Conservation (phyloP, 306 rosid species). For the Cucurbita pepo region DNA sequence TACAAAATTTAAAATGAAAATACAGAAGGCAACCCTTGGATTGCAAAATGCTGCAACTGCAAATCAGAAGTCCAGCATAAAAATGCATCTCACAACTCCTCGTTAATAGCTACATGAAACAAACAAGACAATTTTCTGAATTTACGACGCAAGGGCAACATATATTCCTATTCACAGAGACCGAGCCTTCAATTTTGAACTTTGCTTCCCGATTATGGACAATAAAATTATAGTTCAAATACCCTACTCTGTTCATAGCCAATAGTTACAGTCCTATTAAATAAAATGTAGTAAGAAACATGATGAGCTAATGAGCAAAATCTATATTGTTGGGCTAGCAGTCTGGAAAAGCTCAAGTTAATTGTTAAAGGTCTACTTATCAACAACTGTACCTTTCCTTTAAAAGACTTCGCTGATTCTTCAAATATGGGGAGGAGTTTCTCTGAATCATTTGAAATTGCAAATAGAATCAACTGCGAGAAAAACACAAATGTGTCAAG, state of each 20-base stretch:
- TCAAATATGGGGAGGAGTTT: slow-evolving; percentile 50
- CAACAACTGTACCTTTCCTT: slow-evolving; percentile 65
- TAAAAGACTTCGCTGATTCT: slow-evolving; percentile 69
- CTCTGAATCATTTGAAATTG: slow-evolving; percentile 54
- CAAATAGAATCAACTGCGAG: slow-evolving; percentile 61
- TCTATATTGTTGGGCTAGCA: too few relatives aligned
- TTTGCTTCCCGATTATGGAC: background rate
- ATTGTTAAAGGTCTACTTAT: background rate
- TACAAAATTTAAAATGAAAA: background rate
- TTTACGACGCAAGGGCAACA: background rate
- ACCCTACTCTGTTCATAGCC: too few relatives aligned
- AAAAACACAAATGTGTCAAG: slow-evolving; percentile 10
- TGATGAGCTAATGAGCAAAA: too few relatives aligned
- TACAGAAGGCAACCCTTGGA: background rate
- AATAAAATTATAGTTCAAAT: too few relatives aligned
- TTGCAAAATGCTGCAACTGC: background rate
- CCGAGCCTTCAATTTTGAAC: background rate
- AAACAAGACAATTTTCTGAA: background rate
- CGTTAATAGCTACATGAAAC: background rate
- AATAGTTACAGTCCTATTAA: too few relatives aligned
- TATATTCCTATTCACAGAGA: background rate
- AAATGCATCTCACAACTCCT: background rate
- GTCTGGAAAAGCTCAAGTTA: too few relatives aligned
- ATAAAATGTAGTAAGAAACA: too few relatives aligned
- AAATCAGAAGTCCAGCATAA: background rate